Evolutionary conservation across 495 filamentous ascomycete genomes (phyloP).

Genomic region (Patellaria atrata): DNA sequence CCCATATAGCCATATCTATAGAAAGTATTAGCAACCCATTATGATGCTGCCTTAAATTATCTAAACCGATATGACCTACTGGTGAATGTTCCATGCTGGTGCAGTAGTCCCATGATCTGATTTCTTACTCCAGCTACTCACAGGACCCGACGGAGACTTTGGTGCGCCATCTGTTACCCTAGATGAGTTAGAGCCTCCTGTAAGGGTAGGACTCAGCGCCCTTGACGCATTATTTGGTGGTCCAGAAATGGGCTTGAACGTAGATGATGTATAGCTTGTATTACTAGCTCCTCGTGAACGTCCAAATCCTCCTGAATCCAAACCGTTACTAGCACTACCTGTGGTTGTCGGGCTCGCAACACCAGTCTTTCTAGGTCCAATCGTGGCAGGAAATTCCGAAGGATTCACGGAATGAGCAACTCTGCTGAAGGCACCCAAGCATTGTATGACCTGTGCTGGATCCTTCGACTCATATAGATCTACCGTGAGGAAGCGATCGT

Average conservation of each 20-base stretch:
- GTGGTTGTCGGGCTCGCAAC: slow-evolving; percentile 58
- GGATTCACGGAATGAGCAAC: slow-evolving; percentile 69
- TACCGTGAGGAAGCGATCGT: slow-evolving; percentile 94
- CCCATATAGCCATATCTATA: slow-evolving; percentile 63
- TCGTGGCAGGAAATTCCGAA: slow-evolving; percentile 50
- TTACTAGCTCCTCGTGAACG: slow-evolving; percentile 51
- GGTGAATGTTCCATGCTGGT: slow-evolving; percentile 97
- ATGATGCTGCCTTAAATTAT: not conserved
- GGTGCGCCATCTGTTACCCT: slow-evolving; percentile 23
- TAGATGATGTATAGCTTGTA: slow-evolving; percentile 41
- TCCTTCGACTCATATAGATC: slow-evolving; percentile 96
- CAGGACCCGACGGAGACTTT: slow-evolving; percentile 33
- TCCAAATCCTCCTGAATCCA: slow-evolving; percentile 23
- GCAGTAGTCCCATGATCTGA: slow-evolving; percentile 63
- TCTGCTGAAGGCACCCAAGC: slow-evolving; percentile 80
- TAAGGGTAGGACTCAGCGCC: slow-evolving; percentile 41
- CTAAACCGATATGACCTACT: slow-evolving; percentile 43
- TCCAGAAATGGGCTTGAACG: slow-evolving; percentile 27
- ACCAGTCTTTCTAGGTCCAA: slow-evolving; percentile 47
- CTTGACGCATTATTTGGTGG: slow-evolving; percentile 15
- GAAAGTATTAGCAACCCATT: not conserved
- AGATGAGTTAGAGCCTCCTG: slow-evolving; percentile 29
- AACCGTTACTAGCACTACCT: slow-evolving; percentile 36
- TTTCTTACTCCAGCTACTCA: slow-evolving; percentile 85
- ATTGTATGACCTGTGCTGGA: slow-evolving; percentile 91